A percentile compares a stretch with the other conserved stretches of the same genome.
Conservation (phyloP, 306 rosid genomes). For the Casuarina glauca region DNA sequence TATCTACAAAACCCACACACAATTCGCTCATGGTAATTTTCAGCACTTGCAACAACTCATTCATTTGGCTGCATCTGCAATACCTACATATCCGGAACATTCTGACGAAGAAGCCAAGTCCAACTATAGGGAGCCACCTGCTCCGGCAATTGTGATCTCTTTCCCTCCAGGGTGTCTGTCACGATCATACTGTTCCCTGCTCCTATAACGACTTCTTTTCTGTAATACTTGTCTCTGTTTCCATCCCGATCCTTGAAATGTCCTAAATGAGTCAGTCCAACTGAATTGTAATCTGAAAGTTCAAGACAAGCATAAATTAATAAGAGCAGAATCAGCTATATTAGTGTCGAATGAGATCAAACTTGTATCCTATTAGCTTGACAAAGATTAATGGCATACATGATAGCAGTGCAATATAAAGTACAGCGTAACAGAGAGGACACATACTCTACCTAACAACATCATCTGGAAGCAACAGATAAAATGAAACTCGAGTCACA, state of each 20-base stretch:
- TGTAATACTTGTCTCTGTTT: constrained; percentile 50
- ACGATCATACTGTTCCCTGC: no score
- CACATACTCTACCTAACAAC: neutral
- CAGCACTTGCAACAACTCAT: no score
- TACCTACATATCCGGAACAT: no score
- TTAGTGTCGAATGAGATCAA: neutral
- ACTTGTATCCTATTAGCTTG: no score
- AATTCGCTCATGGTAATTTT: no score
- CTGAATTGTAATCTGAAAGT: neutral
- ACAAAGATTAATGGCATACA: neutral
- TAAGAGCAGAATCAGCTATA: neutral
- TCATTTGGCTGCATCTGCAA: no score
- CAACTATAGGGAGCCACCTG: no score
- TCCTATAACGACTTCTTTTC: constrained; percentile 64
- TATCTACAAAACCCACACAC: no score
- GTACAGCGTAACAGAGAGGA: neutral
- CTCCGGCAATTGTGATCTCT: no score
- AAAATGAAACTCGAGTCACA: neutral
- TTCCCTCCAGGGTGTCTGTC: no score
- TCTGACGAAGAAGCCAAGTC: no score
- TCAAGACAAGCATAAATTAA: neutral
- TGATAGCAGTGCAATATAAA: neutral
- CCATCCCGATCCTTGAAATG: constrained; percentile 58
- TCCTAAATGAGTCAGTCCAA: constrained; percentile 13
- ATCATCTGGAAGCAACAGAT: neutral